Percentiles rank a stretch among this genome's conserved stretches.
These are phyloP conservation scores for Cercospora citrullina DNA, from an alignment of 2,329 filamentous ascomycete species.

Conservation along the genomic window DNA sequence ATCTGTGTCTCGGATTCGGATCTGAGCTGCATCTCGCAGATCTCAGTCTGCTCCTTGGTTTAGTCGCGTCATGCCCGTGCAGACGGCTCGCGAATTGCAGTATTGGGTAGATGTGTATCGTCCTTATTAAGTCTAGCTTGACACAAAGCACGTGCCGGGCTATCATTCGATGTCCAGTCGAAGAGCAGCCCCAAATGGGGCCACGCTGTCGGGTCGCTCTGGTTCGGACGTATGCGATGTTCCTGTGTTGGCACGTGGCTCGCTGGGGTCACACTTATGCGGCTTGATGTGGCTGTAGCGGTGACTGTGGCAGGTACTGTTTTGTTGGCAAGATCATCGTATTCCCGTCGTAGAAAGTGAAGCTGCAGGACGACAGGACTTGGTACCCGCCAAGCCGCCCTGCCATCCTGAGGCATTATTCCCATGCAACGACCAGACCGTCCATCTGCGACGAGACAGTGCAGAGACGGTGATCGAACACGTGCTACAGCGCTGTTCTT, in stretches of 20 bases:
- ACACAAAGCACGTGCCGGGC: not conserved
- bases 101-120: not conserved
- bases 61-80: not conserved
- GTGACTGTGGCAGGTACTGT: not conserved
- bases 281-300: not conserved
- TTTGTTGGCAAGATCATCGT: not conserved
- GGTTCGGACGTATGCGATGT: not conserved
- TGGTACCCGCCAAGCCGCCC: not conserved
- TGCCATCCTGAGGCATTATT: not conserved
- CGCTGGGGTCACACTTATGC: not conserved
- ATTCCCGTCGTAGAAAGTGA: not conserved
- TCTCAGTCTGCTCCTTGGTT: not conserved
- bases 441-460: too few relatives aligned
- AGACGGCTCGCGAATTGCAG: not conserved
- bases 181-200: not conserved
- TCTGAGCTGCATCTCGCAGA: not conserved
- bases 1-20: not conserved
- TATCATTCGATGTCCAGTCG: not conserved
- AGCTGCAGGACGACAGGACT: not conserved
- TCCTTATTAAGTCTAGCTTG: not conserved
- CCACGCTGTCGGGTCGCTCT: not conserved
- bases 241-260: not conserved
- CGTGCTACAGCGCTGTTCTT: not conserved
- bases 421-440: too few relatives aligned
- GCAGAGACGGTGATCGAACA: not conserved